phyloP scores from a whole-genome alignment of 306 rosid genomes.

The Cucumis hystrix region DNA sequence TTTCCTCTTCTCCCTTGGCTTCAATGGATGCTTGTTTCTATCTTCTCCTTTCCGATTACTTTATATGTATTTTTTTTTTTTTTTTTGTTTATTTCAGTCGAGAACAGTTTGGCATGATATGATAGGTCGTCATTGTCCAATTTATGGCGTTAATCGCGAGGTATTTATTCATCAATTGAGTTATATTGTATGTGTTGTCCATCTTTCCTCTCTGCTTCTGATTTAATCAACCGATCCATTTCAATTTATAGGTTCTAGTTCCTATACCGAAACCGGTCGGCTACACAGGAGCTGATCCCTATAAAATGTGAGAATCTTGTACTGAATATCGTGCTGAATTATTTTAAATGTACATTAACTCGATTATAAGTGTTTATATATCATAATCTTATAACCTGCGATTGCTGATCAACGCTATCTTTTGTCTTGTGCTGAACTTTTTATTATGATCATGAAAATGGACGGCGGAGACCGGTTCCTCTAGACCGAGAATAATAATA shows the following conservation, averaged over 20 bases:
- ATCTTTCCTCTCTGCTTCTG: neutral
- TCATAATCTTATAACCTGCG: neutral
- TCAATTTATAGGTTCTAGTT: slow-evolving; percentile 49
- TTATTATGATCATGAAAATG: neutral
- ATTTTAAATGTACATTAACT: neutral
- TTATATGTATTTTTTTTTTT: neutral
- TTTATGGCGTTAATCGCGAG: slow-evolving; percentile 90
- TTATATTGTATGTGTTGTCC: neutral
- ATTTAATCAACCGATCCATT: neutral
- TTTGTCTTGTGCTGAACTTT: neutral
- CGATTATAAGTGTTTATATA: neutral
- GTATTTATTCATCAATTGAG: slow-evolving; percentile 24
- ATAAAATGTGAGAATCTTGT: slow-evolving; percentile 46
- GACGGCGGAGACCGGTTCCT: neutral
- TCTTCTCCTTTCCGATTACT: neutral
- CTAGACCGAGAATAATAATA: neutral
- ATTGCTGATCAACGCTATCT: neutral
- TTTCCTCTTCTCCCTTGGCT: neutral
- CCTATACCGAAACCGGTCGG: slow-evolving; percentile 74
- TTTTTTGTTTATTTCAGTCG: slow-evolving; percentile 33
- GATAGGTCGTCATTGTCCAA: slow-evolving; percentile 91
- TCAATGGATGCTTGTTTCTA: neutral
- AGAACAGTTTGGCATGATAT: slow-evolving; percentile 87
- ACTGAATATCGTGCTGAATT: neutral
- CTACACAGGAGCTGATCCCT: slow-evolving; percentile 87